Evolutionary conservation across 2,329 filamentous ascomycete genomes (phyloP).

Genomic region (Botrytis tulipae): DNA sequence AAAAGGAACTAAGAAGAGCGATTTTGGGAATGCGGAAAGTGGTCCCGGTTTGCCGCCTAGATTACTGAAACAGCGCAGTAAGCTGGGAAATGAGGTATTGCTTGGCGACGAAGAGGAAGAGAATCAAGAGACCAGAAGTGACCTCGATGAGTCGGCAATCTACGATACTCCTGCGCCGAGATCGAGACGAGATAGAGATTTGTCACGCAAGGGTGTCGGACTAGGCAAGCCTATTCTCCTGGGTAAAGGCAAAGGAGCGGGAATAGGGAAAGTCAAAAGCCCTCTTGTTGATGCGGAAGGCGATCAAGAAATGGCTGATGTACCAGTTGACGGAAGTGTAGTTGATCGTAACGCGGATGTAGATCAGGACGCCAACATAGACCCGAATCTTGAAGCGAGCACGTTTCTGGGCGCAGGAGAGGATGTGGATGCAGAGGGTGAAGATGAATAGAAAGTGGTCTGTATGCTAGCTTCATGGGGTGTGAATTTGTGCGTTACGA

Average conservation of each 20-base stretch:
- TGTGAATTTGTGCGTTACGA: constrained; percentile 2
- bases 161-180: constrained; percentile 34
- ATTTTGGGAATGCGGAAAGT: constrained; percentile 65
- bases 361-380: constrained; percentile 1
- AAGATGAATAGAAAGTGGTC: constrained; percentile 3
- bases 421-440: constrained; percentile 9
- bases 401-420: background rate
- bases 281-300: constrained; percentile 25
- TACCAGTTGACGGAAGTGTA: constrained; percentile 29
- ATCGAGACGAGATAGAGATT: constrained; percentile 28
- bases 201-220: constrained; percentile 28
- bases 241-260: constrained; percentile 24
- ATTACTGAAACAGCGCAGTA: constrained; percentile 35
- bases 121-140: constrained; percentile 26
- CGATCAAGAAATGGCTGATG: constrained; percentile 40
- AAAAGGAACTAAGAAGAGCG: constrained; percentile 66
- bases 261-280: constrained; percentile 28
- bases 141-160: constrained; percentile 31
- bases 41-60: constrained; percentile 61
- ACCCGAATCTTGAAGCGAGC: background rate
- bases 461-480: background rate
- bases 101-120: constrained; percentile 36
- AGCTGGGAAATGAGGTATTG: constrained; percentile 37
- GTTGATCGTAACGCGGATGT: constrained; percentile 1
- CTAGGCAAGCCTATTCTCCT: constrained; percentile 34